Conservation (phyloP, 140 eudicot genomes). For the Oenanthe javanica region DNA sequence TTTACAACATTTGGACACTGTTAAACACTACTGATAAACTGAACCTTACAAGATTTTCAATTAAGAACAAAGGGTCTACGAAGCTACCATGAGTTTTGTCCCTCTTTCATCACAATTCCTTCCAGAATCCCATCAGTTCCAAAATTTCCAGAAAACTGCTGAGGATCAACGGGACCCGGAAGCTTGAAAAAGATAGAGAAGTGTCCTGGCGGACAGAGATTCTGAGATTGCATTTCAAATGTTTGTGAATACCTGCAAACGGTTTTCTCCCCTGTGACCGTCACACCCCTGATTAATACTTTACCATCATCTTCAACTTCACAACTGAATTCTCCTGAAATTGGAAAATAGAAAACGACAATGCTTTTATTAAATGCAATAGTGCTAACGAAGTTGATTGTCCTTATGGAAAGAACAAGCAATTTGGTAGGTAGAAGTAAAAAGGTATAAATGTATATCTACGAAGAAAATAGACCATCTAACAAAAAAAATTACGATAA, state of each 20-base stretch:
- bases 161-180: constrained; percentile 95
- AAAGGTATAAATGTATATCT: background rate
- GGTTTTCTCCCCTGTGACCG: constrained; percentile 61
- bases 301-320: constrained; percentile 85
- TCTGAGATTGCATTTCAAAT: constrained; percentile 84
- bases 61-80: background rate
- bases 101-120: constrained; percentile 68
- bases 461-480: background rate
- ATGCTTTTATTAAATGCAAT: background rate
- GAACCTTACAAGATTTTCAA: background rate
- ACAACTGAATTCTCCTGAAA: constrained; percentile 84
- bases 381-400: background rate
- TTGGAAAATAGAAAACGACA: background rate
- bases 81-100: background rate
- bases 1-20: background rate
- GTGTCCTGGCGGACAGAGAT: constrained; percentile 88
- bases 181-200: constrained; percentile 76
- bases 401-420: background rate
- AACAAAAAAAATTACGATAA: background rate
- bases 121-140: constrained; percentile 93
- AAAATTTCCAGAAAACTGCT: constrained; percentile 66
- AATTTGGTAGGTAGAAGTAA: background rate
- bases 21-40: background rate
- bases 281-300: constrained; percentile 70
- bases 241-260: constrained; percentile 41